Percentiles rank a stretch among this genome's conserved stretches.
Conservation (phyloP, 441 rosid genomes). For the Gossypium davidsonii region DNA sequence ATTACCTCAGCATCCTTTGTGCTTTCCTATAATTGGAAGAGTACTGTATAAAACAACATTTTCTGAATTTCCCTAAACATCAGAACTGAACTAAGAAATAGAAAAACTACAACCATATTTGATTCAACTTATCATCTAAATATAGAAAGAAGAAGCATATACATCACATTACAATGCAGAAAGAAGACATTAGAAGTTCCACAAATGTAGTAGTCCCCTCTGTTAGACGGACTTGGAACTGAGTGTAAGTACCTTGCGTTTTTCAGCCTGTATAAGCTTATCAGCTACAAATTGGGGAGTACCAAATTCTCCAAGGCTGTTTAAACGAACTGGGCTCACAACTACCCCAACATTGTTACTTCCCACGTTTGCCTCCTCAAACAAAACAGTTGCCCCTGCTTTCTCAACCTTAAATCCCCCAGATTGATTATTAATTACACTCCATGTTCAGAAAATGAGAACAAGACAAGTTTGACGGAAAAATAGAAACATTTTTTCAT, state of each 20-base stretch:
- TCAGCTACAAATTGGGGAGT: conserved; percentile 74
- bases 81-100: not conserved
- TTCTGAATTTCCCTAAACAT: not conserved
- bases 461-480: not conserved
- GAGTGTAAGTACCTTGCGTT: conserved; percentile 48
- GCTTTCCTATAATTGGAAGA: conserved; percentile 48
- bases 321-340: conserved; percentile 79
- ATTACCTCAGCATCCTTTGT: conserved; percentile 63
- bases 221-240: not conserved
- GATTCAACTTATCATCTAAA: not conserved
- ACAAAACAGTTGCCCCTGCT: conserved; percentile 77
- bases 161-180: not conserved
- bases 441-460: not conserved
- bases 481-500: not conserved
- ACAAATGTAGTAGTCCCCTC: not conserved
- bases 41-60: not conserved
- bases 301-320: conserved; percentile 66
- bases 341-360: conserved; percentile 77
- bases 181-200: not conserved
- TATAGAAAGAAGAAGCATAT: not conserved
- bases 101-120: not conserved
- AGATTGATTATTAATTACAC: not conserved
- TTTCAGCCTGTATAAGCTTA: conserved; percentile 80
- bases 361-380: conserved; percentile 59
- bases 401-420: conserved; percentile 54